Base-by-base conservation (phyloP, 148 eudicot species). In the Nyssa sinensis region DNA sequence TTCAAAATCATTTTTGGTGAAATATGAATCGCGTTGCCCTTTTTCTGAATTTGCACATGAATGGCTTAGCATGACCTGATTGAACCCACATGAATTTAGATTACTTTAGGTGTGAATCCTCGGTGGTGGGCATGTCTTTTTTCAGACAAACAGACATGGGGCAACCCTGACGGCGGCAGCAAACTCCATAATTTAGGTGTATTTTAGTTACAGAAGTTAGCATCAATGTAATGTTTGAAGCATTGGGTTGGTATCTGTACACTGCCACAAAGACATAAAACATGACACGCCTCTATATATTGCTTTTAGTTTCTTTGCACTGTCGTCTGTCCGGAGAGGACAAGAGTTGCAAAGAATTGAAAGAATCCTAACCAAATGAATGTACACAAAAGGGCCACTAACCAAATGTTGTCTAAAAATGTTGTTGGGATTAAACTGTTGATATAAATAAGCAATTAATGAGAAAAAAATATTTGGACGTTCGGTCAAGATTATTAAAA, bases 281-380 rank as follows among this genome's bases (percentile, higher is more conserved):
- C 67, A 64, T 64, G 67, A 64, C 7, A 33, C 32, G 67, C 67
- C 12, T 64, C 67, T n/a, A n/a, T n/a, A n/a, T n/a, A 64, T 33
- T 33, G 67, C 11, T 14, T 17, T 55, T 24, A 7, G 24, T 33
- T 64, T 64, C 39, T 64, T 17, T 64, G 41, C 41, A 64, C n/a
- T n/a, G n/a, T n/a, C n/a, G n/a, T 3, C 59, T 55, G 25, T 53
- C 19, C 21, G 21, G 24, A 17, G 5, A 55, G 9, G 21, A 55
- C 59, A 55, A 55, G 59, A 55, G 25, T n/a, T 55, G 59, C 19
- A 19, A 55, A 17, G 24, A 11, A 44, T n/a, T n/a, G n/a, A n/a
- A n/a, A n/a, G n/a, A n/a, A n/a, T n/a, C n/a, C n/a, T n/a, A n/a
- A n/a, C n/a, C n/a, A n/a, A n/a, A n/a, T n/a, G n/a, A n/a, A n/a